Evolutionary conservation across 2,329 filamentous ascomycete genomes (phyloP), one percentile per base, ranked within the genome.

Genomic region (Xylariaceae sp.): DNA sequence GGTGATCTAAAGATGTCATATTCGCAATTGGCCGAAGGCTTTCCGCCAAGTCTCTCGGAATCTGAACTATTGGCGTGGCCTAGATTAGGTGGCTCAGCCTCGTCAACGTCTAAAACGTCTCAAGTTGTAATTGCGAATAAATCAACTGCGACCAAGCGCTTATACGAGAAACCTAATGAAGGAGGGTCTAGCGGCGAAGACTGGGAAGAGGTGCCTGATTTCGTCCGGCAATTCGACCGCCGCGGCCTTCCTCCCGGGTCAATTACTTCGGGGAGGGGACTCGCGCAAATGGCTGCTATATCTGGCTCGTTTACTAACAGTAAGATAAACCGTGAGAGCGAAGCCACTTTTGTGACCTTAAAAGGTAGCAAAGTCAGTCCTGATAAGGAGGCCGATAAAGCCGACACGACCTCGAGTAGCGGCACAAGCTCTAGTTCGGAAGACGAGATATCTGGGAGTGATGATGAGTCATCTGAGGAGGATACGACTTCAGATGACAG

Each of bases 161-260:
- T 12, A 18, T 46, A 55, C 10, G 44, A 50, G 6, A 37, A 71
- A 71, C 18, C 70, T 72, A 53, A 69, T 2, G 63, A 67, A 12
- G 50, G 60, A 20, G 63, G 53, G 7, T 60, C 50, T n/a, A 64
- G 67, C 2, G 56, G 65, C 2, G 71, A 68, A 14, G 67, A 70
- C 1, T 64, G 63, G 6, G 69, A 69, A 12, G 67, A 65, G 5
- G 63, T 68, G 1, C 57, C 63, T 6, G 63, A 65, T 6, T 53
- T 70, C 12, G 60, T 72, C 20, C 71, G 65, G 48, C 68, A 71
- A 48, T 71, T 67, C 60, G 75, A 77, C 47, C 63, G 68, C 19
- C 68, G 73, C 23, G 75, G 75, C 0, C 71, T 77, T 20, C 75
- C 75, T 1, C 67, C 73, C 5, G 75, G 75, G 3, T 73, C 74